Evolutionary conservation across 345 rosid genomes (phyloP).

Genomic region (Anastatica hierochuntica): DNA sequence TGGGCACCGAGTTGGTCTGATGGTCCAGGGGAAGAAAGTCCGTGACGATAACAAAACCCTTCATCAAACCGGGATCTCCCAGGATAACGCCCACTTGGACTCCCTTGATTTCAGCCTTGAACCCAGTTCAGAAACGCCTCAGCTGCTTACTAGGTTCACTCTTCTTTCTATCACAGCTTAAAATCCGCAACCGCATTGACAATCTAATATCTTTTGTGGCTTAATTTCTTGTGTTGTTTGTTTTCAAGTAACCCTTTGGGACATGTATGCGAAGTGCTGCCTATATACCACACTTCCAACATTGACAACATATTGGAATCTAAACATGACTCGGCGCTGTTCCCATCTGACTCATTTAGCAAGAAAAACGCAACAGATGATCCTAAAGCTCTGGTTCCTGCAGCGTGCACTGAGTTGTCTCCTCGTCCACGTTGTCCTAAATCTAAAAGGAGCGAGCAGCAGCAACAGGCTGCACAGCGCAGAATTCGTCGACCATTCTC

Average conservation of each 20-base stretch:
- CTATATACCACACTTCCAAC: conserved; percentile 30
- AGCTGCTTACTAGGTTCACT: conserved; percentile 48
- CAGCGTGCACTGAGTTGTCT: conserved; percentile 33
- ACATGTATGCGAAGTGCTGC: conserved; percentile 24
- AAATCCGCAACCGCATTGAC: neutral
- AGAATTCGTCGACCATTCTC: conserved; percentile 98
- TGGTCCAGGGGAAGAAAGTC: conserved; percentile 81
- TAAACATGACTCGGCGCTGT: conserved; percentile 63
- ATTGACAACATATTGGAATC: conserved; percentile 42
- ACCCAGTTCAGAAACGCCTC: conserved; percentile 49
- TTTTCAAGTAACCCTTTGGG: conserved; percentile 38
- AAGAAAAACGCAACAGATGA: conserved; percentile 33
- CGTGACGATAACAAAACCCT: conserved; percentile 84
- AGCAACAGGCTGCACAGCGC: conserved; percentile 46
- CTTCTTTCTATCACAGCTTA: neutral
- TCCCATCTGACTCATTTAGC: conserved; percentile 38
- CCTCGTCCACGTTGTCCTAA: conserved; percentile 44
- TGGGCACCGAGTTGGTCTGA: conserved; percentile 65
- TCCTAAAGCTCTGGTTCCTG: conserved; percentile 49
- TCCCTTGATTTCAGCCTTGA: conserved; percentile 81
- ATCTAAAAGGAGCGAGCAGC: conserved; percentile 53
- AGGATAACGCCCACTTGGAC: conserved; percentile 38
- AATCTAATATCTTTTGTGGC: neutral
- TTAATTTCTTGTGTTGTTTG: conserved; percentile 1
- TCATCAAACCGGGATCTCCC: conserved; percentile 76